A percentile compares a stretch with the other conserved stretches of the same genome.
Conservation (phyloP, 257 asterid genomes). For the Nicotiana undulata region DNA sequence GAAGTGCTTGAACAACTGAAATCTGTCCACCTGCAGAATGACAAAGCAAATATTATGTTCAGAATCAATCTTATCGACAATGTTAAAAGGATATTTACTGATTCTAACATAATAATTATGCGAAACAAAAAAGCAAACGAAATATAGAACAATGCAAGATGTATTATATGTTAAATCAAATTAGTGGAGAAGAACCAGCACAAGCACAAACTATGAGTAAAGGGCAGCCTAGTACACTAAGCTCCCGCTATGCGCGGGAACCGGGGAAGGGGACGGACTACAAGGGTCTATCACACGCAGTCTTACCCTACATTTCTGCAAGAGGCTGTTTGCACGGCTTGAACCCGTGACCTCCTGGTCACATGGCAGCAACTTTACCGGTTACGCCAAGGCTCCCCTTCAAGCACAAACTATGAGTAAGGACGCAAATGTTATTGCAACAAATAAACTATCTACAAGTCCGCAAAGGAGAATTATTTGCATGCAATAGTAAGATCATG, state of each 20-base stretch:
- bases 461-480: not conserved
- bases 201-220: too few relatives aligned
- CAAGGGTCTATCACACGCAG: too few relatives aligned
- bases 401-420: not conserved
- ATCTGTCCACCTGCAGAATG: constrained; percentile 41
- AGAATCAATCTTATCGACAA: not conserved
- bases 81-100: not conserved
- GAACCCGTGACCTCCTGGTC: too few relatives aligned
- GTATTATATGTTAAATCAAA: not conserved
- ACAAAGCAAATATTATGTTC: not conserved
- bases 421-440: not conserved
- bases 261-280: too few relatives aligned
- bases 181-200: not conserved
- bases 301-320: too few relatives aligned
- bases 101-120: not conserved
- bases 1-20: constrained; percentile 58
- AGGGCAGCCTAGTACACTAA: too few relatives aligned
- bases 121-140: not conserved
- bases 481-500: not conserved
- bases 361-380: too few relatives aligned
- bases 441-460: not conserved
- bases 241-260: too few relatives aligned
- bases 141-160: not conserved
- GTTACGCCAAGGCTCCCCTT: too few relatives aligned
- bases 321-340: too few relatives aligned